Conservation (phyloP, 371 early-diverging fungal species). For the Lichtheimia ramosa region DNA sequence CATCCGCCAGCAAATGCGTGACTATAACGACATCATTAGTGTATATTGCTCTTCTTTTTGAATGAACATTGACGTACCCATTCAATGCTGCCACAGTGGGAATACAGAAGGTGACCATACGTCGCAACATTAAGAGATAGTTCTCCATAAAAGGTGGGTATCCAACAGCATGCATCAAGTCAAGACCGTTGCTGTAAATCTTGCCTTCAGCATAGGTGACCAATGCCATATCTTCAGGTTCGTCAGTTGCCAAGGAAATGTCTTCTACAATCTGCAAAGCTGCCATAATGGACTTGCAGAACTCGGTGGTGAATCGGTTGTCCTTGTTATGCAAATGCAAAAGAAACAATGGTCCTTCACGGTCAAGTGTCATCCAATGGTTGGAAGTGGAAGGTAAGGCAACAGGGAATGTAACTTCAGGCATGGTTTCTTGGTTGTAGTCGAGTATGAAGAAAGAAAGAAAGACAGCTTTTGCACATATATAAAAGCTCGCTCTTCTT, state of each 20-base stretch:
- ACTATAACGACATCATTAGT: constrained; percentile 24
- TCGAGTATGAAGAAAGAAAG: background rate
- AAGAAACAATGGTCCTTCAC: constrained; percentile 60
- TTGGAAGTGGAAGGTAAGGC: constrained; percentile 38
- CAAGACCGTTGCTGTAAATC: constrained; percentile 79
- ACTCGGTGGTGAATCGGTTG: constrained; percentile 68
- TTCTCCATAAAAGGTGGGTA: constrained; percentile 49
- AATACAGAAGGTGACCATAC: constrained; percentile 66
- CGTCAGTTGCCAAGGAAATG: constrained; percentile 34
- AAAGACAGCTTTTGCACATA: background rate
- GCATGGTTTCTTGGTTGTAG: background rate
- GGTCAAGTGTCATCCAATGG: constrained; percentile 45
- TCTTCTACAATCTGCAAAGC: constrained; percentile 66
- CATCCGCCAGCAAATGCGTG: constrained; percentile 89
- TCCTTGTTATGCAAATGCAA: constrained; percentile 62
- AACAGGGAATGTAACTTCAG: constrained; percentile 26
- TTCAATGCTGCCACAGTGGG: constrained; percentile 87
- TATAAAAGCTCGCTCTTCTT: no score
- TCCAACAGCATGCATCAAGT: constrained; percentile 51
- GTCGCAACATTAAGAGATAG: constrained; percentile 48
- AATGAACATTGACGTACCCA: constrained; percentile 35
- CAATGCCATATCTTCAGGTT: constrained; percentile 52
- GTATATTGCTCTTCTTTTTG: background rate
- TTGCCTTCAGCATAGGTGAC: constrained; percentile 69
- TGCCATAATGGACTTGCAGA: constrained; percentile 54